A percentile compares a stretch with the other conserved stretches of the same genome.
Evolutionary conservation across 768 basidiomycete genomes (phyloP).

Genomic region (Macrolepiota fuliginosa): DNA sequence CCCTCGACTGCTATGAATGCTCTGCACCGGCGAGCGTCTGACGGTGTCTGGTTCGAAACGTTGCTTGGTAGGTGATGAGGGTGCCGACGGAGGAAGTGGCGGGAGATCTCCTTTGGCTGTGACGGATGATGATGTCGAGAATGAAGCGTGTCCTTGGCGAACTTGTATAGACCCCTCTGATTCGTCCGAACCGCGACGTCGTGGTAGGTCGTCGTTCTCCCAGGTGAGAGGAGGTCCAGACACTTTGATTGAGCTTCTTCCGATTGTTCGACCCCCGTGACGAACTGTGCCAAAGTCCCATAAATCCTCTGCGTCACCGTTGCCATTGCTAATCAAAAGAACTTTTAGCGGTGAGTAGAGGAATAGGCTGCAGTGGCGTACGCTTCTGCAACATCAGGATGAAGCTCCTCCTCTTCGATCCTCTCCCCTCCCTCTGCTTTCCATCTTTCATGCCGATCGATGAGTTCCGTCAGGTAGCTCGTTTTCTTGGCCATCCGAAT

Average conservation of each 20-base stretch:
- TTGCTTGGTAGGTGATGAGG: conserved; percentile 18
- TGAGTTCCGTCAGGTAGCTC: conserved; percentile 90
- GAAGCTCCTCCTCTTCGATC: conserved; percentile 67
- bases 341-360: neutral
- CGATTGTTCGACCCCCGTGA: conserved; percentile 68
- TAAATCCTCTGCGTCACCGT: conserved; percentile 72
- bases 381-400: conserved; percentile 55
- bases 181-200: conserved; percentile 31
- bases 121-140: conserved; percentile 35
- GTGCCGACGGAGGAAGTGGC: conserved; percentile 43
- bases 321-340: conserved; percentile 37
- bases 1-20: neutral
- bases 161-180: conserved; percentile 28
- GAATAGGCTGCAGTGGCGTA: conserved; percentile 32
- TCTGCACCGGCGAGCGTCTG: conserved; percentile 46
- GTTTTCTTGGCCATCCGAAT: conserved; percentile 94
- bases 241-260: conserved; percentile 58
- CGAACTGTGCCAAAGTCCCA: conserved; percentile 99
- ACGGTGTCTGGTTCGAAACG: conserved; percentile 67
- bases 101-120: conserved; percentile 60
- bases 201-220: conserved; percentile 65
- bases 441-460: conserved; percentile 94
- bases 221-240: conserved; percentile 75
- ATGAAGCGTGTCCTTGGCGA: conserved; percentile 34
- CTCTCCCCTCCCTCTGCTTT: conserved; percentile 83